phyloP scores from a whole-genome alignment of 1,284 basidiomycete species.

The Cutaneotrichosporon dermatis region DNA sequence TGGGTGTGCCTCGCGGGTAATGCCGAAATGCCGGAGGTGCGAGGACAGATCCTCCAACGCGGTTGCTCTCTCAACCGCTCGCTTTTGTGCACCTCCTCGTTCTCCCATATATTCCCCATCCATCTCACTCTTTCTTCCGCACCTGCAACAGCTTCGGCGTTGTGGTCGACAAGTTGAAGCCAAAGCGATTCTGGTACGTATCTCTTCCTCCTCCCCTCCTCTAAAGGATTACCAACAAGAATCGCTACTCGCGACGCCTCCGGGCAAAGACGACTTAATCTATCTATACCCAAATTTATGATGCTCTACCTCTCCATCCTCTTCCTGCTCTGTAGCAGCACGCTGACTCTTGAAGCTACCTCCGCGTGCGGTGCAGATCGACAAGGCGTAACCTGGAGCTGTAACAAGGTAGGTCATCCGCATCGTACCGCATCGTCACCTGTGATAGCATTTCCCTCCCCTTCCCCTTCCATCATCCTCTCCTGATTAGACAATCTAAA shows the following conservation, averaged over 20 bases:
- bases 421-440: too few relatives aligned
- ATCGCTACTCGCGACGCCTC: constrained; percentile 48
- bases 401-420: too few relatives aligned
- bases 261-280: constrained; percentile 42
- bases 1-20: constrained; percentile 1
- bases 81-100: neutral
- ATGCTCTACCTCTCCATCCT: constrained; percentile 9
- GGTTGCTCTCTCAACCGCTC: neutral
- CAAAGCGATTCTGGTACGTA: neutral
- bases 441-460: neutral
- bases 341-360: neutral
- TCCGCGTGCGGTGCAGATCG: neutral
- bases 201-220: neutral
- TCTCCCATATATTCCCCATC: neutral
- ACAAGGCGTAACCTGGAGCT: neutral
- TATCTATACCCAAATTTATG: constrained; percentile 48
- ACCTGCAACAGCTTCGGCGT: neutral
- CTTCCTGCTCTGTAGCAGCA: neutral
- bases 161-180: neutral
- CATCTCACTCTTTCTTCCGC: constrained; percentile 1
- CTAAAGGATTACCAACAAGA: constrained; percentile 45
- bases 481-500: constrained; percentile 35
- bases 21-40: constrained; percentile 5
- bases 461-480: neutral
- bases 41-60: neutral